Base-by-base conservation (phyloP, 2,329 filamentous ascomycete genomes). In the Sporothrix phasma region DNA sequence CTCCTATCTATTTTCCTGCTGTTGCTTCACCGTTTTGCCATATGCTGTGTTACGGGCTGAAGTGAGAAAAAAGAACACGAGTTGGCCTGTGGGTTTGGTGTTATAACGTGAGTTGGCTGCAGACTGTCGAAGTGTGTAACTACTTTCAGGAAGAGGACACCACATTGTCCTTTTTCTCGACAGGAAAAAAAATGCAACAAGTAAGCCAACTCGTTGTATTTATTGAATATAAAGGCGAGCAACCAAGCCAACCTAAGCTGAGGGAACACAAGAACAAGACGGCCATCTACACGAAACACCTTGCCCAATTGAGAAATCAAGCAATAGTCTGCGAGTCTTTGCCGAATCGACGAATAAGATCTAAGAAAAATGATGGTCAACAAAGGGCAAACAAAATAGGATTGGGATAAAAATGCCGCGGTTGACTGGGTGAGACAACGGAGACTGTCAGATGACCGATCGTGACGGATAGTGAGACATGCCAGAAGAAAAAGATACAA, bases 21-120 rank as follows among this genome's bases (percentile, higher is more conserved):
- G 15, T 37, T 45, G 31, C 60, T 24, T 22, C 39, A 39, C 51
- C 29, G 19, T 46, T 56, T 6, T 47, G 10, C 37, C 37, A 10
- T 34, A 61, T 63, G 62, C 22, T 59, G 62, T 63, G 62, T 45
- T 49, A 63, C 62, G 62, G 51, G 62, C 53, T 49, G 62, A 59
- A 49, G 45, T 37, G 46, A 49, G 51, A 43, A 46, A 6, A 53
- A 26, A n/a, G n/a, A 31, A 54, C 24, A 37, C 54, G 56, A 64
- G 47, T 46, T 51, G 31, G 43, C 31, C 58, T n/a, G 45, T 6
- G 29, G 22, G 53, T 17, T 39, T 11, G 22, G 24, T 59, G 41
- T n/a, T n/a, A n/a, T n/a, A n/a, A n/a, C n/a, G n/a, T n/a, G n/a
- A n/a, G n/a, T n/a, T n/a, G n/a, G n/a, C n/a, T n/a, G n/a, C n/a